A percentile compares a stretch with the other conserved stretches of the same genome.
Evolutionary conservation across 2,329 filamentous ascomycete species (phyloP).

Genomic region (Monosporascus ibericus): DNA sequence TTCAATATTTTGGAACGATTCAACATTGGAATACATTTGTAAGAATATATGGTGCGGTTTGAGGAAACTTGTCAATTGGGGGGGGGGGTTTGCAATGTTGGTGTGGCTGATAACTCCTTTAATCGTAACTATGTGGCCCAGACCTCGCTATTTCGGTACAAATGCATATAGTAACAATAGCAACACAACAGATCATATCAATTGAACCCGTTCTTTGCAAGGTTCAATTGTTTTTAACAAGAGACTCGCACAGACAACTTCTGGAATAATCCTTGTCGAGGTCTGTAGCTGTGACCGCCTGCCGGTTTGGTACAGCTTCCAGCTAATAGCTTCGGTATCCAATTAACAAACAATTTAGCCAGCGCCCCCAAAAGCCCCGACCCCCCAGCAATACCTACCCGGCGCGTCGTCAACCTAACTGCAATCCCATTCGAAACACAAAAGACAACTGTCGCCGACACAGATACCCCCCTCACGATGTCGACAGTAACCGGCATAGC

Average conservation of each 20-base stretch:
- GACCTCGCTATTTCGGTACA: too few relatives aligned
- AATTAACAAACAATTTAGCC: background rate
- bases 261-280: background rate
- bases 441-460: background rate
- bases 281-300: background rate
- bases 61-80: too few relatives aligned
- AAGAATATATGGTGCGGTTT: too few relatives aligned
- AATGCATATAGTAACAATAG: too few relatives aligned
- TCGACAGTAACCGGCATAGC: slow-evolving; percentile 74
- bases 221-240: too few relatives aligned
- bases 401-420: background rate
- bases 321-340: background rate
- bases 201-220: too few relatives aligned
- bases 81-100: too few relatives aligned
- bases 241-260: background rate
- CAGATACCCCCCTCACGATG: slow-evolving; percentile 44
- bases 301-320: background rate
- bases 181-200: too few relatives aligned
- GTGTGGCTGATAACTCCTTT: too few relatives aligned
- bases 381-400: background rate
- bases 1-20: too few relatives aligned
- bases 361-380: background rate
- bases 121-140: too few relatives aligned
- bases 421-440: background rate
- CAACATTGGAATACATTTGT: too few relatives aligned